Percentiles rank a stretch among this genome's conserved stretches.
These are phyloP conservation scores for Metarhizium album DNA, from an alignment of 2,329 filamentous ascomycete genomes.

Conservation along the genomic window DNA sequence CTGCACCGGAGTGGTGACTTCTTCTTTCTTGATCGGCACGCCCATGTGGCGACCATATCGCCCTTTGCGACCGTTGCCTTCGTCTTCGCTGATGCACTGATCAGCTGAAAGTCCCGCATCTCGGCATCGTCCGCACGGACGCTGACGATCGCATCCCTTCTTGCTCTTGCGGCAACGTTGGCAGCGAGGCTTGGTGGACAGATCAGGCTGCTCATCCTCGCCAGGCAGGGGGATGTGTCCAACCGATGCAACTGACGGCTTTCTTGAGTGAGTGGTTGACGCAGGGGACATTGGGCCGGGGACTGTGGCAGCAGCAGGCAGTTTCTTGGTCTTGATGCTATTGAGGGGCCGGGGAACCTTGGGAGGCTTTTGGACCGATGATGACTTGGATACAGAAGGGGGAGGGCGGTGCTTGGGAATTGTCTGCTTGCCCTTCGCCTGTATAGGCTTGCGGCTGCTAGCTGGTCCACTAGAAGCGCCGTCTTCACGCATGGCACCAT, in stretches of 20 bases:
- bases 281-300: conserved; percentile 45
- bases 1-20: conserved; percentile 28
- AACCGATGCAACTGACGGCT: conserved; percentile 59
- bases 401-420: conserved; percentile 30
- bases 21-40: conserved; percentile 50
- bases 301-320: conserved; percentile 21
- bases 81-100: conserved; percentile 93
- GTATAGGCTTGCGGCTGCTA: conserved; percentile 30
- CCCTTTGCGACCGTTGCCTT: conserved; percentile 93
- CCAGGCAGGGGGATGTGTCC: conserved; percentile 42
- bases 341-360: conserved; percentile 31
- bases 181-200: conserved; percentile 92
- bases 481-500: conserved; percentile 24
- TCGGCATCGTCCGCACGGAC: conserved; percentile 88
- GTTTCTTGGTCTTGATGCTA: conserved; percentile 41
- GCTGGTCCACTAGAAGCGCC: conserved; percentile 21
- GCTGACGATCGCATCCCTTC: conserved; percentile 95
- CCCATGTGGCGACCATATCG: conserved; percentile 71
- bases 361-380: conserved; percentile 26
- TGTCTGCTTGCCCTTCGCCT: conserved; percentile 23
- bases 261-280: conserved; percentile 63
- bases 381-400: conserved; percentile 20
- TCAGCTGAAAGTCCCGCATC: conserved; percentile 91
- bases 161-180: conserved; percentile 99
- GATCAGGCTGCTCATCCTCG: conserved; percentile 79